Percentiles rank a stretch among this genome's conserved stretches.
Conservation (phyloP, 257 asterid species). For the Vinca minor region DNA sequence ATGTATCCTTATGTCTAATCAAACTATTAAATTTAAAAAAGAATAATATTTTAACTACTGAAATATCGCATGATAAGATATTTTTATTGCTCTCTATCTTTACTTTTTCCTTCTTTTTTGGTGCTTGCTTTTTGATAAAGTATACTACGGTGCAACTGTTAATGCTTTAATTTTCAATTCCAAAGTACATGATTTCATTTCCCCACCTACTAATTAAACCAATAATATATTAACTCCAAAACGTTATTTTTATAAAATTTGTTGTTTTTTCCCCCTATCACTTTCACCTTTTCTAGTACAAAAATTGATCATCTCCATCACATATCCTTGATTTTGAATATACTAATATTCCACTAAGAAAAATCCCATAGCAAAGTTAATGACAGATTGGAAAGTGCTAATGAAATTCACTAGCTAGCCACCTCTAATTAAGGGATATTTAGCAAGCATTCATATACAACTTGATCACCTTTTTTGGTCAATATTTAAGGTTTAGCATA, state of each 20-base stretch:
- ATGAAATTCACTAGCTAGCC: not conserved
- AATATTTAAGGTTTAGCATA: conserved; percentile 2
- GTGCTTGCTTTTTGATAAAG: not conserved
- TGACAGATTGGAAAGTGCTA: conserved; percentile 16
- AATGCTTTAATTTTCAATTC: not conserved
- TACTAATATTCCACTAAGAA: conserved; percentile 2
- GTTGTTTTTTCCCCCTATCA: conserved; percentile 10
- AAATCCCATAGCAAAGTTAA: not conserved
- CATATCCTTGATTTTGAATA: not conserved
- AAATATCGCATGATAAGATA: not conserved
- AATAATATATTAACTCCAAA: not conserved
- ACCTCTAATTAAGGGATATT: conserved; percentile 6
- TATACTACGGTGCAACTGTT: not conserved
- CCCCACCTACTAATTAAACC: not conserved
- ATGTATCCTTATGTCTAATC: not conserved
- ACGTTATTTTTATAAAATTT: not conserved
- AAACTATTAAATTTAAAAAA: not conserved
- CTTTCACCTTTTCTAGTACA: not conserved
- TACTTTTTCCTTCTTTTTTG: not conserved
- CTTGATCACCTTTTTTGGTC: conserved; percentile 1
- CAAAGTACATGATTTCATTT: not conserved
- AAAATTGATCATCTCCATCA: not conserved
- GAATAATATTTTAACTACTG: not conserved
- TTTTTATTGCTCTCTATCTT: not conserved
- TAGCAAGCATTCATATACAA: conserved; percentile 2